Evolutionary conservation across 768 basidiomycete species (phyloP).

Genomic region (Trametes cingulata): DNA sequence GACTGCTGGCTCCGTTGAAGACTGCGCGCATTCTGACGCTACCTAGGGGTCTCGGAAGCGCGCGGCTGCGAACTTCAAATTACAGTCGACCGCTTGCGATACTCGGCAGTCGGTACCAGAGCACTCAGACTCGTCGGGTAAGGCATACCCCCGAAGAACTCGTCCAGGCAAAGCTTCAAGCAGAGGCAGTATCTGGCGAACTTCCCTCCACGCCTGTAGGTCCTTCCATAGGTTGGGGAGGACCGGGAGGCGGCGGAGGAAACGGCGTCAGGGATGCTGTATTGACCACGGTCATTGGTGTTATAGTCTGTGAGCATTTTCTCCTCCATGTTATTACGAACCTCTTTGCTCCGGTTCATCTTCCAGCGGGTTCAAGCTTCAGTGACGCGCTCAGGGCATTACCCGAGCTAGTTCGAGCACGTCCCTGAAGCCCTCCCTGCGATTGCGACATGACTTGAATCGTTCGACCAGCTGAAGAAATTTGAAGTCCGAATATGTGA

Average conservation of each 20-base stretch:
- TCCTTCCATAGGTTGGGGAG: slow-evolving; percentile 8
- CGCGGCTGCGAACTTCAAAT: not conserved
- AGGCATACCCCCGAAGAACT: not conserved
- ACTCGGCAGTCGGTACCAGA: not conserved
- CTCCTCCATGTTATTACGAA: not conserved
- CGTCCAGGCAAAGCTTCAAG: not conserved
- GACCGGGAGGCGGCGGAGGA: slow-evolving; percentile 11
- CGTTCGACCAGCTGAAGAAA: too few relatives aligned
- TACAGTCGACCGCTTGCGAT: not conserved
- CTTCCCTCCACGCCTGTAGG: slow-evolving; percentile 19
- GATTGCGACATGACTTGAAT: too few relatives aligned
- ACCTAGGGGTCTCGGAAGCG: too few relatives aligned
- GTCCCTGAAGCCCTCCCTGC: too few relatives aligned
- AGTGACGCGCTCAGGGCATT: too few relatives aligned
- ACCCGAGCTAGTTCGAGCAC: too few relatives aligned
- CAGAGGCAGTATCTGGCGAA: slow-evolving; percentile 16
- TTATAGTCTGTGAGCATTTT: slow-evolving; percentile 53
- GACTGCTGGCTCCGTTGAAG: not conserved
- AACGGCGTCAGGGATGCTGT: slow-evolving; percentile 45
- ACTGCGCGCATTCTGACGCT: not conserved
- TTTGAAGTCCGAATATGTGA: too few relatives aligned
- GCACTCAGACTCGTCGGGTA: not conserved
- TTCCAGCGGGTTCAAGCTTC: too few relatives aligned
- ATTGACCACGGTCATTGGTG: slow-evolving; percentile 59
- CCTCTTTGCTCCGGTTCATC: too few relatives aligned